Conservation (phyloP, 2,329 filamentous ascomycete genomes). For the Colletotrichum eremochloae region DNA sequence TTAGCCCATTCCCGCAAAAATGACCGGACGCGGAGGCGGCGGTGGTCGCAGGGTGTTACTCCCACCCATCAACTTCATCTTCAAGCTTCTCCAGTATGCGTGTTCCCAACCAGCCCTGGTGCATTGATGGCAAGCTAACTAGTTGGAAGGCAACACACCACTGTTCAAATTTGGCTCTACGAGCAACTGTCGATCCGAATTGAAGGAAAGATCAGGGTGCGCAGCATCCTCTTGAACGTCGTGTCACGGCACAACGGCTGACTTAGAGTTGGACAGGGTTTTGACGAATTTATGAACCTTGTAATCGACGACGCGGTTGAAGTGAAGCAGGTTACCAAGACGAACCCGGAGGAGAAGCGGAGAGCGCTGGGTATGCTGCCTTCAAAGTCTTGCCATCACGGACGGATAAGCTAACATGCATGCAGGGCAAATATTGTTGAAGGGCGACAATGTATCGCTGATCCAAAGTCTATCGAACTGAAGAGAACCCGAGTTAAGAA, state of each 20-base stretch:
- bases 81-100: constrained; percentile 81
- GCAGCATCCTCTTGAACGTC: constrained; percentile 49
- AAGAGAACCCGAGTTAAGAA: constrained; percentile 62
- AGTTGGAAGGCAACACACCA: constrained; percentile 70
- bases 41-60: constrained; percentile 72
- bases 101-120: constrained; percentile 30
- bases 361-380: constrained; percentile 77
- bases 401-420: constrained; percentile 45
- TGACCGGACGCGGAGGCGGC: constrained; percentile 72
- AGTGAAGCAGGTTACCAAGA: constrained; percentile 87
- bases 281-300: constrained; percentile 99
- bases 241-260: constrained; percentile 28
- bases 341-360: constrained; percentile 79
- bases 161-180: constrained; percentile 95
- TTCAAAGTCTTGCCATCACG: background rate
- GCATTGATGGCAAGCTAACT: background rate
- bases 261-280: constrained; percentile 74
- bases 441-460: constrained; percentile 89
- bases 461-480: constrained; percentile 77
- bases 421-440: constrained; percentile 85
- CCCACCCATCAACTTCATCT: constrained; percentile 69
- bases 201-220: constrained; percentile 93
- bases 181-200: constrained; percentile 95
- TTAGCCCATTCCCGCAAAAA: constrained; percentile 47
- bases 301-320: constrained; percentile 96